Evolutionary conservation across 2,329 filamentous ascomycete genomes (phyloP).

Genomic region (Ceratocystis papillata): DNA sequence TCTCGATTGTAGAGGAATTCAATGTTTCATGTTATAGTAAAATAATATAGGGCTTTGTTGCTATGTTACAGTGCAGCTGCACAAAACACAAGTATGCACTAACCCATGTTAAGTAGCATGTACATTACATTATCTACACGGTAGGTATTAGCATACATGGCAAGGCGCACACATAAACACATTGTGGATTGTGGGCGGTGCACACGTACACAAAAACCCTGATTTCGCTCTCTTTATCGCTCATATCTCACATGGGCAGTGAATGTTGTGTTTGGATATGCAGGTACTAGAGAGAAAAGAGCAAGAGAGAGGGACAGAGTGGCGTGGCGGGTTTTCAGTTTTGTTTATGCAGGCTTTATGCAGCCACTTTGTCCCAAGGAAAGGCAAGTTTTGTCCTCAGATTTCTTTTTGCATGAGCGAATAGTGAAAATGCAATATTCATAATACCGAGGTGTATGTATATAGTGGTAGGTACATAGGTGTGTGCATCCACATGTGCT

Average conservation of each 20-base stretch:
- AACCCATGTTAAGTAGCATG: constrained; percentile 9
- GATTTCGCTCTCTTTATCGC: neutral
- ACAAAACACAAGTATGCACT: neutral
- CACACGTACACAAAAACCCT: neutral
- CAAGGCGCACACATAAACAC: neutral
- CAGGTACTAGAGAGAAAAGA: neutral
- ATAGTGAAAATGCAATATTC: too few species aligned
- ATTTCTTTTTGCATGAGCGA: too few species aligned
- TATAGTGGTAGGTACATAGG: too few species aligned
- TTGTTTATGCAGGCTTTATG: too few species aligned
- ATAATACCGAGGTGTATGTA: too few species aligned
- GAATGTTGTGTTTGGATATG: neutral
- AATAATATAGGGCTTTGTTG: neutral
- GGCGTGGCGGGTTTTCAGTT: too few species aligned
- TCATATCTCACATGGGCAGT: neutral
- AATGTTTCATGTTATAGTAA: neutral
- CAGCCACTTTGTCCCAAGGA: too few species aligned
- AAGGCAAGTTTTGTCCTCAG: too few species aligned
- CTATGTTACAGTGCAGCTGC: constrained; percentile 10
- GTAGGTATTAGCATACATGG: neutral
- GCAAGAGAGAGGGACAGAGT: neutral
- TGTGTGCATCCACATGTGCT: neutral
- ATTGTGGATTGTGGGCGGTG: neutral
- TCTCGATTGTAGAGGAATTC: neutral
- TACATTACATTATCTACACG: neutral